Evolutionary conservation across 1,139 yeast genomes (phyloP).

Genomic region (Lodderomyces jiufengensis): DNA sequence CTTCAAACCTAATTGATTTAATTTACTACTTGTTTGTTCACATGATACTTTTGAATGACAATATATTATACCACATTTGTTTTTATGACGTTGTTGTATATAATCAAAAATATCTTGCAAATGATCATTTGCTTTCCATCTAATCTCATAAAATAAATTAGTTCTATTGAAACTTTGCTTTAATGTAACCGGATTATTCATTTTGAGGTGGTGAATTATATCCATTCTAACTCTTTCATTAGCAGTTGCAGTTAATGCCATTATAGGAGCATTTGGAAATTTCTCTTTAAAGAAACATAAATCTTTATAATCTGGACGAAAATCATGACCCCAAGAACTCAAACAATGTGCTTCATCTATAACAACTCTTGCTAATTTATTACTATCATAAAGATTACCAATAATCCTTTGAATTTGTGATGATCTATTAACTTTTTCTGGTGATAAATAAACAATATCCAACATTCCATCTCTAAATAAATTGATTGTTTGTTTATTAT

Average conservation of each 20-base stretch:
- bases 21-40: slow-evolving; percentile 69
- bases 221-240: slow-evolving; percentile 88
- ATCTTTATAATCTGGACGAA: slow-evolving; percentile 91
- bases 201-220: slow-evolving; percentile 67
- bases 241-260: slow-evolving; percentile 98
- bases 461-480: slow-evolving; percentile 62
- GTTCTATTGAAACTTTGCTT: slow-evolving; percentile 87
- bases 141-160: slow-evolving; percentile 76
- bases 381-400: slow-evolving; percentile 49
- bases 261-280: slow-evolving; percentile 80
- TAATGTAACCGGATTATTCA: slow-evolving; percentile 52
- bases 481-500: slow-evolving; percentile 61
- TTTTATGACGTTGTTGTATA: slow-evolving; percentile 48
- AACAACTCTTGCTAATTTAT: slow-evolving; percentile 75
- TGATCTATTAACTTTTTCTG: slow-evolving; percentile 89
- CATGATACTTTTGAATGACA: slow-evolving; percentile 89
- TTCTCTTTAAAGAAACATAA: slow-evolving; percentile 67
- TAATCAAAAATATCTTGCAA: slow-evolving; percentile 59
- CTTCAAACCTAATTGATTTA: slow-evolving; percentile 57
- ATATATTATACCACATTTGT: slow-evolving; percentile 83
- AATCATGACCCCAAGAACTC: slow-evolving; percentile 99
- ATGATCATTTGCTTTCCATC: slow-evolving; percentile 56
- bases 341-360: slow-evolving; percentile 99
- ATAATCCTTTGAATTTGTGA: slow-evolving; percentile 66
- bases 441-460: slow-evolving; percentile 83